These are phyloP conservation scores for Colletotrichum neosansevieriae DNA, from an alignment of 2,329 filamentous ascomycete genomes.

Conservation along the genomic window DNA sequence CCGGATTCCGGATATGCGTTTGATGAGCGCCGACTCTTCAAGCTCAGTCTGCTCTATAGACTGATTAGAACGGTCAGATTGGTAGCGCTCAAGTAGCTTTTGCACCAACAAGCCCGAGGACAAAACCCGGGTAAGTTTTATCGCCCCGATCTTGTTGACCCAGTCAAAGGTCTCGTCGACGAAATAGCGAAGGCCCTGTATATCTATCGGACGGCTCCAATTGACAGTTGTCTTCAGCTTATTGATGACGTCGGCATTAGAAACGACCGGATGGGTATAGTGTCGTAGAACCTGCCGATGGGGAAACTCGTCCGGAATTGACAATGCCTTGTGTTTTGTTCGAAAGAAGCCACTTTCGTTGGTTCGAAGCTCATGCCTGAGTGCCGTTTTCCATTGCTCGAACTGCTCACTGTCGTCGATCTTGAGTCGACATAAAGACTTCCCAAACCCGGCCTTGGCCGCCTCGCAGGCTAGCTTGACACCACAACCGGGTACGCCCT, in stretches of 20 bases:
- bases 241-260: conserved; percentile 67
- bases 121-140: conserved; percentile 85
- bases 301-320: conserved; percentile 85
- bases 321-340: conserved; percentile 78
- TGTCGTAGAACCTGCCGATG: conserved; percentile 82
- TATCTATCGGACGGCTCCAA: conserved; percentile 75
- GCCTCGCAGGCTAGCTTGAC: conserved; percentile 91
- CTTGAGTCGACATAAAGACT: conserved; percentile 75
- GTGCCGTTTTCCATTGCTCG: conserved; percentile 75
- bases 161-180: conserved; percentile 87
- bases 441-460: conserved; percentile 87
- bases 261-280: conserved; percentile 90
- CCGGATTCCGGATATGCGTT: conserved; percentile 75
- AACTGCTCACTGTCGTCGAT: conserved; percentile 70
- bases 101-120: conserved; percentile 80
- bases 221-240: conserved; percentile 64
- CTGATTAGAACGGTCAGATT: conserved; percentile 44
- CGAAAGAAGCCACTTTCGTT: conserved; percentile 88
- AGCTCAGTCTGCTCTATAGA: conserved; percentile 48
- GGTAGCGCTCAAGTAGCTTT: conserved; percentile 60
- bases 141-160: conserved; percentile 80
- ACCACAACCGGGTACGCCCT: conserved; percentile 88
- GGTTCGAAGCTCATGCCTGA: conserved; percentile 81
- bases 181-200: conserved; percentile 78
- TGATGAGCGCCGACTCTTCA: conserved; percentile 68